Conservation (phyloP, 2,329 filamentous ascomycete species). For the Aureobasidium melanogenum region DNA sequence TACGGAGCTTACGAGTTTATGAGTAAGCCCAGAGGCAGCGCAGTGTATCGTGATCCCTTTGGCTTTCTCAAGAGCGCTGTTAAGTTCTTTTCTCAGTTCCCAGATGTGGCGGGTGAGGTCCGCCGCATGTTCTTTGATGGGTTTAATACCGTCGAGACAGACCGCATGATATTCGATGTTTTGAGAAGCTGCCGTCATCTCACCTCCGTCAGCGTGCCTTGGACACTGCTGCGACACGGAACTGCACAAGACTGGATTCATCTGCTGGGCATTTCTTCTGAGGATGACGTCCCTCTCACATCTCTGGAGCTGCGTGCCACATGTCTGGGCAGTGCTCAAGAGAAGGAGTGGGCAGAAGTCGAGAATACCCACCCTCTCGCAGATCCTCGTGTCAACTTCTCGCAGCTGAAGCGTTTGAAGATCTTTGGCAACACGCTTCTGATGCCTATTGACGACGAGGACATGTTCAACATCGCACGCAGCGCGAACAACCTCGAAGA, state of each 20-base stretch:
- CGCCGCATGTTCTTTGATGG: conserved; percentile 48
- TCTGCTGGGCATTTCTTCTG: conserved; percentile 34
- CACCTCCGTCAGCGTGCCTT: conserved; percentile 41
- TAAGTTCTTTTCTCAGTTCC: conserved; percentile 36
- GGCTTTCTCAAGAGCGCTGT: conserved; percentile 40
- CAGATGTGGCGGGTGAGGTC: conserved; percentile 39
- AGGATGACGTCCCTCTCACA: conserved; percentile 33
- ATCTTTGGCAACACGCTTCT: conserved; percentile 46
- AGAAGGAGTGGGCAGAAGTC: conserved; percentile 33
- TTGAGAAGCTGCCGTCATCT: conserved; percentile 40
- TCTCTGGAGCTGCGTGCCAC: conserved; percentile 45
- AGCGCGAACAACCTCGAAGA: conserved; percentile 44
- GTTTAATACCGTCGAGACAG: conserved; percentile 43
- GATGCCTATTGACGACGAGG: conserved; percentile 42
- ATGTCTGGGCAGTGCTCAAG: conserved; percentile 39
- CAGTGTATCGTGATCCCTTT: conserved; percentile 46
- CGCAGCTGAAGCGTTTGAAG: conserved; percentile 42
- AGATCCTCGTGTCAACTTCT: conserved; percentile 38
- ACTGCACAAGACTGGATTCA: conserved; percentile 39
- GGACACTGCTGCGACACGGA: conserved; percentile 44
- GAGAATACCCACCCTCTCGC: conserved; percentile 33
- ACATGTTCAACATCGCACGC: conserved; percentile 41
- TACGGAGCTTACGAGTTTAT: conserved; percentile 42
- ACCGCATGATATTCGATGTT: conserved; percentile 40
- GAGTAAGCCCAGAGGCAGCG: conserved; percentile 35